Evolutionary conservation across 2,329 filamentous ascomycete species (phyloP).

Genomic region (Stagonosporopsis vannaccii): DNA sequence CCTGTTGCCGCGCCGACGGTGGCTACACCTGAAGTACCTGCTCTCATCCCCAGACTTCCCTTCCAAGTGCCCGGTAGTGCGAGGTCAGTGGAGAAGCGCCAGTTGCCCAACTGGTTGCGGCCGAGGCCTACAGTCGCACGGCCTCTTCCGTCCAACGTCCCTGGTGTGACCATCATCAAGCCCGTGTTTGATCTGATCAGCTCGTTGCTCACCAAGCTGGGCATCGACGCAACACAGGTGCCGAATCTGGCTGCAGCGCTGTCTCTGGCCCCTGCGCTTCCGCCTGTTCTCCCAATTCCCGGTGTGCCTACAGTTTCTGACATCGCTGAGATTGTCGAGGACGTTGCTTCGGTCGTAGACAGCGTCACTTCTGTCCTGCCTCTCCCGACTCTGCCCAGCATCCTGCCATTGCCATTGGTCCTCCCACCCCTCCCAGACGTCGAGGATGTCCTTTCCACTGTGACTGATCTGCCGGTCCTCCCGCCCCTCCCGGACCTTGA

Average conservation of each 20-base stretch:
- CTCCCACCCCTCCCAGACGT: not conserved
- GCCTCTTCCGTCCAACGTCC: not conserved
- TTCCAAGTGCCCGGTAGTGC: constrained; percentile 3
- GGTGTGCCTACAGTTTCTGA: not conserved
- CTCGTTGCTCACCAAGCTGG: not conserved
- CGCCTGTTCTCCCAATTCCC: not conserved
- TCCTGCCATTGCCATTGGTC: not conserved
- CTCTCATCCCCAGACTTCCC: constrained; percentile 1
- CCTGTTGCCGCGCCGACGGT: no score
- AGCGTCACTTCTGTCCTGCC: not conserved
- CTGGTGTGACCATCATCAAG: not conserved
- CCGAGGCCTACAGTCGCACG: not conserved
- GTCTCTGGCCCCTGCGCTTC: not conserved
- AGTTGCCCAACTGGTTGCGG: not conserved
- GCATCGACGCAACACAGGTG: not conserved
- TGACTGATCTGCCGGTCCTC: not conserved
- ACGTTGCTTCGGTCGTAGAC: not conserved
- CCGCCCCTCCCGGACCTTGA: not conserved
- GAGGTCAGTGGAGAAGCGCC: not conserved
- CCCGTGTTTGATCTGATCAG: not conserved
- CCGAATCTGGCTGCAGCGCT: not conserved
- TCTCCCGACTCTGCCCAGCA: not conserved
- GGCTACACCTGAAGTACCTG: no score
- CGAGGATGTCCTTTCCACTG: not conserved
- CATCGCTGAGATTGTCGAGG: not conserved